Evolutionary conservation across 2,329 filamentous ascomycete species (phyloP).

Genomic region (Cordyceps javanica): DNA sequence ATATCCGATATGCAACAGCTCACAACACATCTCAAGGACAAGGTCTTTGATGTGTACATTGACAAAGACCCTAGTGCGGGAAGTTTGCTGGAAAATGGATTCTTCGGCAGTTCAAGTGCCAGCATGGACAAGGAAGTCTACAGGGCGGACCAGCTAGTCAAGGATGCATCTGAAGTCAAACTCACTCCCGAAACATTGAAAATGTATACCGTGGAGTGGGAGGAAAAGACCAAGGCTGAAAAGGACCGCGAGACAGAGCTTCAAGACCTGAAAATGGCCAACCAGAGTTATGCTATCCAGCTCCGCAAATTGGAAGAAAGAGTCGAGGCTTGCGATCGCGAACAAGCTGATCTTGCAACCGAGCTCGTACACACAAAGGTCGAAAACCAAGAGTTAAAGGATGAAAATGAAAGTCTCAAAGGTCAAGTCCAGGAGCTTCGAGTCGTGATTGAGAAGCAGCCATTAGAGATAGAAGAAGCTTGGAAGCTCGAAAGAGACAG

Average conservation of each 20-base stretch:
- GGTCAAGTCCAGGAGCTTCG: slow-evolving; percentile 81
- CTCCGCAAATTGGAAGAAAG: slow-evolving; percentile 84
- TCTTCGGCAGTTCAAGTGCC: slow-evolving; percentile 90
- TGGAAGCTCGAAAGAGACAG: slow-evolving; percentile 82
- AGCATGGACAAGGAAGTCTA: slow-evolving; percentile 93
- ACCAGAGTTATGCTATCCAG: slow-evolving; percentile 61
- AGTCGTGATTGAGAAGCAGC: slow-evolving; percentile 82
- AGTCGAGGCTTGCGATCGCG: slow-evolving; percentile 78
- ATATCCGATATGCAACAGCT: slow-evolving; percentile 91
- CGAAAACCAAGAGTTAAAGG: slow-evolving; percentile 81
- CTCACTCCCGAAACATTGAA: slow-evolving; percentile 78
- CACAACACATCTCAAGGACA: slow-evolving; percentile 87
- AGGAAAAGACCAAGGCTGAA: slow-evolving; percentile 78
- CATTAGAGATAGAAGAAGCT: slow-evolving; percentile 75
- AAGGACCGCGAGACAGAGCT: slow-evolving; percentile 79
- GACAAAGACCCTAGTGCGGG: slow-evolving; percentile 88
- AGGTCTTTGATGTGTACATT: slow-evolving; percentile 93
- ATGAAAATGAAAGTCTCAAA: slow-evolving; percentile 82
- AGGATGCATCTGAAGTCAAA: slow-evolving; percentile 83
- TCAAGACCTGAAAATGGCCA: slow-evolving; percentile 62
- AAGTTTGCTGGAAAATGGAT: slow-evolving; percentile 90
- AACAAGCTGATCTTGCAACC: slow-evolving; percentile 86
- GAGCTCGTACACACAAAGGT: slow-evolving; percentile 90
- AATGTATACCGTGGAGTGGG: slow-evolving; percentile 80
- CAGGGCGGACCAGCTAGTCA: slow-evolving; percentile 85